phyloP scores from a whole-genome alignment of 2,329 filamentous ascomycete species.

The Scedosporium aurantiacum region DNA sequence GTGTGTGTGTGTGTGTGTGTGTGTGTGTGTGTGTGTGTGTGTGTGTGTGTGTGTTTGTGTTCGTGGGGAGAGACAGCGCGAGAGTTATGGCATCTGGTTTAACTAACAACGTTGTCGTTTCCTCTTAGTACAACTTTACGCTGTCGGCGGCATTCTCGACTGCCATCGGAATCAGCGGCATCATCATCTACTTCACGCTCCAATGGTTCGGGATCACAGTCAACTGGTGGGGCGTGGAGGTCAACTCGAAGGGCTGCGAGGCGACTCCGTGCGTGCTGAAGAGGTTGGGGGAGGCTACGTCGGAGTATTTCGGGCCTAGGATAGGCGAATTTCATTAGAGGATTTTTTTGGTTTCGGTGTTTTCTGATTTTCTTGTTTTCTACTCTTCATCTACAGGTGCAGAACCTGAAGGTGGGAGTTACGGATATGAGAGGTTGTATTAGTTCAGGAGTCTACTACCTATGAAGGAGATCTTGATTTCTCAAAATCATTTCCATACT shows the following conservation, averaged over 20 bases:
- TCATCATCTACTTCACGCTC: slow-evolving; percentile 37
- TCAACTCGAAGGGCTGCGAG: slow-evolving; percentile 15
- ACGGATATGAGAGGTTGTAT: not conserved
- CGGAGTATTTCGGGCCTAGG: slow-evolving; percentile 6
- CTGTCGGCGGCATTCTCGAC: slow-evolving; percentile 33
- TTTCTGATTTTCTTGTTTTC: not conserved
- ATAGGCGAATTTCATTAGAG: not conserved
- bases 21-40: too few species aligned
- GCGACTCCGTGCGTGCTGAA: slow-evolving; percentile 12
- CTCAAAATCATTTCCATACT: too few species aligned
- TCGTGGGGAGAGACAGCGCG: not conserved
- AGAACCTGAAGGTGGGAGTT: not conserved
- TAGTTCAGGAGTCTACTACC: too few species aligned
- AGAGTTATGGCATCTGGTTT: not conserved
- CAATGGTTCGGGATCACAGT: slow-evolving; percentile 25
- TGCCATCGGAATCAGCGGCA: slow-evolving; percentile 32
- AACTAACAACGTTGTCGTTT: not conserved
- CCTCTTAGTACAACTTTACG: slow-evolving; percentile 28
- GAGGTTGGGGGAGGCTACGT: slow-evolving; percentile 13
- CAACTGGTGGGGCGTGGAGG: slow-evolving; percentile 35
- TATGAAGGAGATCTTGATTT: too few species aligned
- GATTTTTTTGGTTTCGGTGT: not conserved
- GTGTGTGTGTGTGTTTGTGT: too few species aligned
- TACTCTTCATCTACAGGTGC: not conserved
- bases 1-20: too few species aligned